A percentile compares a stretch with the other conserved stretches of the same genome.
Conservation (phyloP, 768 basidiomycete genomes). For the Xanthoconium purpureum region DNA sequence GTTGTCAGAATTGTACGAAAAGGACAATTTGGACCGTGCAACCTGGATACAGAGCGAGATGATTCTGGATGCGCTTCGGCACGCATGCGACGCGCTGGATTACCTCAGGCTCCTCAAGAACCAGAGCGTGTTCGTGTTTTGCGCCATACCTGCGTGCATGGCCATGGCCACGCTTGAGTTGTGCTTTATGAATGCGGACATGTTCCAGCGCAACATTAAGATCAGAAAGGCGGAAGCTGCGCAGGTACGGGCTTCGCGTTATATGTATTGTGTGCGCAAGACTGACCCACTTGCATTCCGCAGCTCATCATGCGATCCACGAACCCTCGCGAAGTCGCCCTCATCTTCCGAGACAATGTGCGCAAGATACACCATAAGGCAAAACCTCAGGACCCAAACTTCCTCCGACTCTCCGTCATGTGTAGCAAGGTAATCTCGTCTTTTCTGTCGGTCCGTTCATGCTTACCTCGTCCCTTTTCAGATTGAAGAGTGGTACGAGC, state of each 20-base stretch:
- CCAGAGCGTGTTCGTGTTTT: conserved; percentile 94
- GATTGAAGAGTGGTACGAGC: conserved; percentile 95
- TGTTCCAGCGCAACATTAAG: conserved; percentile 89
- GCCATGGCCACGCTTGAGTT: conserved; percentile 89
- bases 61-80: conserved; percentile 83
- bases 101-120: conserved; percentile 84
- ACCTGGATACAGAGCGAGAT: conserved; percentile 84
- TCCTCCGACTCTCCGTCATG: conserved; percentile 75
- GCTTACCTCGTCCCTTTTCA: conserved; percentile 25
- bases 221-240: conserved; percentile 93
- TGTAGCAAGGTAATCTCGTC: conserved; percentile 66
- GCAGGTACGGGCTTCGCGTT: conserved; percentile 44
- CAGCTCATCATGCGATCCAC: conserved; percentile 91
- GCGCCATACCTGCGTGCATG: conserved; percentile 92
- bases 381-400: conserved; percentile 79
- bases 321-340: conserved; percentile 87
- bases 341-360: conserved; percentile 81
- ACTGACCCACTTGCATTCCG: background rate
- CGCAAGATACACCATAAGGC: conserved; percentile 82
- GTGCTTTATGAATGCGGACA: conserved; percentile 89
- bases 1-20: conserved; percentile 62
- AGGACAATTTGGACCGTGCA: conserved; percentile 60
- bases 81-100: conserved; percentile 83
- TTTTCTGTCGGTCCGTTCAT: background rate
- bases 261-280: background rate